phyloP scores from a whole-genome alignment of 306 rosid genomes.

The Canavalia gladiata region DNA sequence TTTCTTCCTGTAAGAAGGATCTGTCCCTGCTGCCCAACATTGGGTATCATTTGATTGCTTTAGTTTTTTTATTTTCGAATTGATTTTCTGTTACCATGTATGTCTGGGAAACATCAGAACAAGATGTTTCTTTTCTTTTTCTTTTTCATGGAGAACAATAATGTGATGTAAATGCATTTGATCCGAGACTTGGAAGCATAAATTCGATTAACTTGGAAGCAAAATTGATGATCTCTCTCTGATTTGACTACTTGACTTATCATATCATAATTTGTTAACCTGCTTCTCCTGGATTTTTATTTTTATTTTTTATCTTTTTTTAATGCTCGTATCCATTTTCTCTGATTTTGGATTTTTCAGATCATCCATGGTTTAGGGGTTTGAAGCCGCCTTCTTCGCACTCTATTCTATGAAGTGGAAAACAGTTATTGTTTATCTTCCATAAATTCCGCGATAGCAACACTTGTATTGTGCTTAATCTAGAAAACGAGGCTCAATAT shows the following conservation, averaged over 20 bases:
- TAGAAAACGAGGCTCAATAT: no score
- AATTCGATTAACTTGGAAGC: conserved; percentile 4
- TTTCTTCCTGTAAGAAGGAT: neutral
- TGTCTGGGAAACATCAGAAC: neutral
- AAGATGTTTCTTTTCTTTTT: neutral
- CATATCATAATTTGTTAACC: neutral
- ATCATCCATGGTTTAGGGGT: neutral
- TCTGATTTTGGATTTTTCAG: neutral
- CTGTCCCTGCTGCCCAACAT: conserved; percentile 32
- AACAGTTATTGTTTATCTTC: neutral
- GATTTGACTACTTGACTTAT: neutral
- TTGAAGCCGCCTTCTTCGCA: neutral
- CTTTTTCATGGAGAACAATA: neutral
- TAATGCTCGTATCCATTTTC: neutral
- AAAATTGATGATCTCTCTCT: neutral
- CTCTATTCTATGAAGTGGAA: neutral
- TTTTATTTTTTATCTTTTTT: neutral
- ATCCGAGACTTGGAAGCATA: conserved; percentile 22
- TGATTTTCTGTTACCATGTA: neutral
- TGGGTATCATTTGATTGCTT: conserved; percentile 43
- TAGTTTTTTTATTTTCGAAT: conserved; percentile 32
- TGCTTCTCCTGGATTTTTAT: neutral
- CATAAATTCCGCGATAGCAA: neutral
- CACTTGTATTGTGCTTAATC: no score
- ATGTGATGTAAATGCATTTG: neutral